Evolutionary conservation across 2,329 filamentous ascomycete species (phyloP), one percentile per base, ranked within the genome.

Genomic region (Calonectria pseudoturangicola): DNA sequence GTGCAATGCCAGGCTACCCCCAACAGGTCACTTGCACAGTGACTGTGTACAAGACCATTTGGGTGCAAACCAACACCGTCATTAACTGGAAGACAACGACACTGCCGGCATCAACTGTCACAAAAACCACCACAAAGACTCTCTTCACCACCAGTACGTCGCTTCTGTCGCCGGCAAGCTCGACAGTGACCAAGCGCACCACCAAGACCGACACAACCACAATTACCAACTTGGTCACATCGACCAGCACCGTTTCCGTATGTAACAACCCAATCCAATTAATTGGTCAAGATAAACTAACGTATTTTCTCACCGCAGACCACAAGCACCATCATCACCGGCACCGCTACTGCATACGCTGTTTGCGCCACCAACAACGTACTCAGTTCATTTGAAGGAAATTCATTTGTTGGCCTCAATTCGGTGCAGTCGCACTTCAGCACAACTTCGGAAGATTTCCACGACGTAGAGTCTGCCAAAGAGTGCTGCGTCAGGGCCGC

Each of bases 301-400:
- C 18, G 10, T 8, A 13, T 54, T 12, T 13, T n/a, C 18, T 7
- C 16, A 4, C 33, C 28, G 18, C 28, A 54, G 50, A 54, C 16
- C 0, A 54, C 50, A n/a, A 54, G 4, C 28, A 54, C 50, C 6
- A 21, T 54, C 4, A 33, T 13, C 28, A 56, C 51, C 1, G 30
- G 18, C 9, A 56, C 51, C 10, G 30, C 30, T 2, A 56, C 51
- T 39, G 33, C 51, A 13, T 56, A 56, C 21, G 6, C n/a, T 36
- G 51, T 21, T 8, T 56, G 51, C 30, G 28, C 28, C n/a, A 56
- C 51, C 28, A 25, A 56, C 28, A 56, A 56, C 8, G 51, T 56
- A 8, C 7, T 56, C 30, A n/a, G 51, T 30, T 8, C 3, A 3
- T 36, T 56, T 21, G 18, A 56, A n/a, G 51, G 51, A 21, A 36